Evolutionary conservation across 352 stramenopile species (phyloP).

Genomic region (Globisporangium nodosum): DNA sequence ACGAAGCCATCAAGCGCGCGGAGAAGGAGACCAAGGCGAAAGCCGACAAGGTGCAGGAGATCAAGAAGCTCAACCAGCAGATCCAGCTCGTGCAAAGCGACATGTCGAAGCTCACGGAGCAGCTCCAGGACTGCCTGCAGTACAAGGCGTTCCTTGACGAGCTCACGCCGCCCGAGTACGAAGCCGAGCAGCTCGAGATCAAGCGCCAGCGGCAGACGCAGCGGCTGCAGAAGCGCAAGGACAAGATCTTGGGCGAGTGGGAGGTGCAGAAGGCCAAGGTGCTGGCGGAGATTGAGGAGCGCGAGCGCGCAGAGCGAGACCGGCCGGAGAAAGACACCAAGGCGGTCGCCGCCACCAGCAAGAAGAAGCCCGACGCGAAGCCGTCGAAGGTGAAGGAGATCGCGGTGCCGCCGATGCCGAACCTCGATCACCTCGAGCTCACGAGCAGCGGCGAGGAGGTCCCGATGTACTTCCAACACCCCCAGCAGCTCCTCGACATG

Average conservation of each 20-base stretch:
- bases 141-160: constrained; percentile 93
- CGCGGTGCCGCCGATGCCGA: constrained; percentile 53
- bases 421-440: constrained; percentile 52
- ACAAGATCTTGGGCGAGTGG: constrained; percentile 66
- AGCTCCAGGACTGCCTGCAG: constrained; percentile 92
- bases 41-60: constrained; percentile 92
- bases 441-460: constrained; percentile 88
- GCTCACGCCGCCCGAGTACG: constrained; percentile 85
- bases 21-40: constrained; percentile 94
- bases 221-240: constrained; percentile 62
- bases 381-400: constrained; percentile 32
- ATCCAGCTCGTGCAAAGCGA: constrained; percentile 92
- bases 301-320: constrained; percentile 48
- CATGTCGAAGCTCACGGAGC: constrained; percentile 93
- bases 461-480: constrained; percentile 94
- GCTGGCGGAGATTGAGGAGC: constrained; percentile 66
- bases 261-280: constrained; percentile 46
- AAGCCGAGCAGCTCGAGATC: constrained; percentile 67
- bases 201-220: constrained; percentile 64
- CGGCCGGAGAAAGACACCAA: constrained; percentile 53
- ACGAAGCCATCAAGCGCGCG: constrained; percentile 92
- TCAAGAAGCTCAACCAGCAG: constrained; percentile 95
- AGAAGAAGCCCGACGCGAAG: constrained; percentile 53
- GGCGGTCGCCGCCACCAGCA: constrained; percentile 3
- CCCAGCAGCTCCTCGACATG: constrained; percentile 91